Evolutionary conservation across 225 moss, liverwort and hornwort species (phyloP), one percentile per base, ranked within the genome.

Genomic region (Physcomitrellopsis africana): DNA sequence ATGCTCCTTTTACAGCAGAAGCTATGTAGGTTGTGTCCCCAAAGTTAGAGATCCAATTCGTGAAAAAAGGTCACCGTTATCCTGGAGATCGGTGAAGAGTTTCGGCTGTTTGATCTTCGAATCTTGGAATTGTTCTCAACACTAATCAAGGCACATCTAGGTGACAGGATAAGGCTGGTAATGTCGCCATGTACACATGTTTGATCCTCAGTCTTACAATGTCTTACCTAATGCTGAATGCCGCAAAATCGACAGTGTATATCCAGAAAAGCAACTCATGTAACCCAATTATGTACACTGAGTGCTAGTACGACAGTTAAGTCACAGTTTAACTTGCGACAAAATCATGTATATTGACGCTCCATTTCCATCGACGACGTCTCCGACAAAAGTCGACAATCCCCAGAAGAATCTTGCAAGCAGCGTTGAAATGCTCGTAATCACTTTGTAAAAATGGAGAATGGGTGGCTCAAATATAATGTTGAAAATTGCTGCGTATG

Each of bases 191-290:
- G 53, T 53, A 63, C 14, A 45, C 26, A 48, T 37, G 22, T 15
- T 76, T 72, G 55, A 42, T 67, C 67, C 71, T 42, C 67, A 20
- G 62, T 49, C 49, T 67, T 56, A 72, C 75, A 83, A 76, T 47
- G n/a, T 57, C 52, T 73, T 64, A n/a, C 69, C 59, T 78, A 44
- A 43, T 61, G 55, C 22, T 67, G 13, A 79, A 26, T 19, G 60
- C 68, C 52, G 69, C 57, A 51, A 69, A 32, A 70, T 67, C 54
- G 61, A 67, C 67, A 13, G 55, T 43, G 62, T 11, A 61, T 24
- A 59, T 45, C 68, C 46, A 54, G 66, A 78, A 54, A 74, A 70
- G 22, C 71, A 72, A 37, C 32, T 37, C 32, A 53, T 48, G 69
- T 27, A 55, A 54, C 63, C 44, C 16, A 49, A 51, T 63, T 63